A percentile compares a stretch with the other conserved stretches of the same genome.
phyloP scores from a whole-genome alignment of 495 filamentous ascomycete genomes.

The Friedmanniomyces simplex region DNA sequence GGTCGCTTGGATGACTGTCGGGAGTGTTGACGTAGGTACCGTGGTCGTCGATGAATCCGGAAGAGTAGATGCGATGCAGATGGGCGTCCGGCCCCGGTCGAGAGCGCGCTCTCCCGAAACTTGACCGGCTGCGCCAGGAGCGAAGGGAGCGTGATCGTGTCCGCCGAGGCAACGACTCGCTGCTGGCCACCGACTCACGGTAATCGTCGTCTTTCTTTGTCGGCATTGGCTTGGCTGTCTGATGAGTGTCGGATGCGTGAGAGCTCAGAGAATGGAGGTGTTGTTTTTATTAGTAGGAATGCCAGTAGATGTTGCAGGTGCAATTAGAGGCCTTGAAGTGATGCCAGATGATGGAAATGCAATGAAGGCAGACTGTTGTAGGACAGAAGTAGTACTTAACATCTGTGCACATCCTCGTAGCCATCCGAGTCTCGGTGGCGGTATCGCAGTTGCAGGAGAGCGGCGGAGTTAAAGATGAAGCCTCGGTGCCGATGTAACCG shows the following conservation, averaged over 20 bases:
- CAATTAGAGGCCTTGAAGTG: no score
- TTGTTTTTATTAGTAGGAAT: background rate
- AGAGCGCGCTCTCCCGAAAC: slow-evolving; percentile 2
- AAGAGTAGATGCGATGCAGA: slow-evolving; percentile 11
- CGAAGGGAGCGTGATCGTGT: slow-evolving; percentile 3
- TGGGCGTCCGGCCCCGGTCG: slow-evolving; percentile 2
- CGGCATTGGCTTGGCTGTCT: background rate
- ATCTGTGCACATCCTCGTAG: background rate
- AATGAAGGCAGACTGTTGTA: no score
- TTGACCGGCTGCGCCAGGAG: slow-evolving; percentile 12
- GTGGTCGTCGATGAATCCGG: slow-evolving; percentile 8
- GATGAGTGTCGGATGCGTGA: background rate
- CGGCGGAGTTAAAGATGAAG: no score
- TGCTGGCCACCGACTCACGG: background rate
- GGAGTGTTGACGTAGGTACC: background rate
- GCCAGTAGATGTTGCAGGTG: no score
- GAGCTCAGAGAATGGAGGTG: background rate
- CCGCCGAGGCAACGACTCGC: background rate
- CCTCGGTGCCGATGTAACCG: no score
- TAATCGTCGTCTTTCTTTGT: background rate
- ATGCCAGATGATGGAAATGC: no score
- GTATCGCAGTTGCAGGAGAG: no score
- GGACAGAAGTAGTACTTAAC: background rate
- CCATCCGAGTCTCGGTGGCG: no score
- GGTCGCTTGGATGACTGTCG: background rate